Percentiles rank a stretch among this genome's conserved stretches.
Evolutionary conservation across 1,139 yeast species (phyloP).

Genomic region (Meyerozyma carpophila): DNA sequence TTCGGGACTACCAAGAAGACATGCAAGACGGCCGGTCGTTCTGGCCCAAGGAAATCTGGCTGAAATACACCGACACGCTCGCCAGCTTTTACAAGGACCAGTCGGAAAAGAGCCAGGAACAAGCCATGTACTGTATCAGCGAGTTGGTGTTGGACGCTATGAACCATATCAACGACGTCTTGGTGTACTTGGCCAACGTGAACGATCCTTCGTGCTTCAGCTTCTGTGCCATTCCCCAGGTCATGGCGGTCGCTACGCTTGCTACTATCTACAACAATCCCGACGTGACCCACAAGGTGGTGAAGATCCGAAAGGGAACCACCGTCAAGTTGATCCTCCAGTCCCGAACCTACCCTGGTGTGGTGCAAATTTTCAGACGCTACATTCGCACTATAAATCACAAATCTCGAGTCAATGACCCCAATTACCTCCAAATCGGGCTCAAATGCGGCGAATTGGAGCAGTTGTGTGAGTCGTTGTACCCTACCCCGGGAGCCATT

Average conservation of each 20-base stretch:
- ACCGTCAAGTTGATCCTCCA: constrained; percentile 73
- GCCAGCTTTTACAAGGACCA: constrained; percentile 48
- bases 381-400: constrained; percentile 76
- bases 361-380: constrained; percentile 66
- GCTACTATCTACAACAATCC: constrained; percentile 83
- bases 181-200: constrained; percentile 70
- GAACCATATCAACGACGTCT: constrained; percentile 70
- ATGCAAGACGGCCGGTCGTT: constrained; percentile 87
- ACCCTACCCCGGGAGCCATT: constrained; percentile 39
- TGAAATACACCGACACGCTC: constrained; percentile 62
- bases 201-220: constrained; percentile 80
- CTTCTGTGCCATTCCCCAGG: constrained; percentile 97
- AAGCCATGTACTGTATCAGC: constrained; percentile 70
- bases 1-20: constrained; percentile 93
- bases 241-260: constrained; percentile 95
- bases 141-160: constrained; percentile 80
- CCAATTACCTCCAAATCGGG: constrained; percentile 81
- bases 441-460: constrained; percentile 83
- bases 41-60: constrained; percentile 96
- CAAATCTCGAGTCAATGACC: constrained; percentile 73
- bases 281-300: constrained; percentile 59
- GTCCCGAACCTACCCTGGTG: constrained; percentile 72
- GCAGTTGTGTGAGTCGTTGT: constrained; percentile 73
- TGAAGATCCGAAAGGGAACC: constrained; percentile 91
- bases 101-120: constrained; percentile 36